phyloP scores from a whole-genome alignment of 225 moss, liverwort and hornwort genomes.

The Polytrichum commune region DNA sequence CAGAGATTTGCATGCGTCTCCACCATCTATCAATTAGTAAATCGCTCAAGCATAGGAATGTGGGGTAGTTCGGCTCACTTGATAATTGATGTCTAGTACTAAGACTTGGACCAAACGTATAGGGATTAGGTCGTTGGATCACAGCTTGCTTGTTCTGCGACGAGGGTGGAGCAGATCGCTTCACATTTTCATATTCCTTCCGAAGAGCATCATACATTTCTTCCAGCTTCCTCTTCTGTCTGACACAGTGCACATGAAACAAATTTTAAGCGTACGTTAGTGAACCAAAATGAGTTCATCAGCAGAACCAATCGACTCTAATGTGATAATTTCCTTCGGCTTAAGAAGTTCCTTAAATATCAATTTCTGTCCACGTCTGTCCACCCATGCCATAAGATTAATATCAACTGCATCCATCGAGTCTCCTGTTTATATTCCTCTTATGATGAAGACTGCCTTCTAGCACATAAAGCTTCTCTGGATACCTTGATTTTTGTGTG shows the following conservation, averaged over 20 bases:
- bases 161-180: constrained; percentile 45
- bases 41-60: neutral
- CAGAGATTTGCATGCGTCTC: neutral
- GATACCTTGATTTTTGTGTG: constrained; percentile 86
- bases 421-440: neutral
- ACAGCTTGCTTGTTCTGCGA: constrained; percentile 41
- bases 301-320: neutral
- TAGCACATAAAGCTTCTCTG: neutral
- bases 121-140: constrained; percentile 54
- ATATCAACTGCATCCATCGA: too few relatives aligned
- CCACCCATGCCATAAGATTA: too few relatives aligned
- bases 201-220: constrained; percentile 95
- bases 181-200: constrained; percentile 80
- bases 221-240: constrained; percentile 96
- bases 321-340: too few relatives aligned
- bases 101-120: constrained; percentile 57
- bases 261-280: neutral
- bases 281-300: neutral
- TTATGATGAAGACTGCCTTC: neutral
- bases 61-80: constrained; percentile 16
- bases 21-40: neutral
- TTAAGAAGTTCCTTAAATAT: too few relatives aligned
- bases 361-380: too few relatives aligned
- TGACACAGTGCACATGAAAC: constrained; percentile 17
- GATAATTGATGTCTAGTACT: constrained; percentile 45